These are phyloP conservation scores for Leishmania arabica DNA, from an alignment of 208 protist species.

Conservation along the genomic window DNA sequence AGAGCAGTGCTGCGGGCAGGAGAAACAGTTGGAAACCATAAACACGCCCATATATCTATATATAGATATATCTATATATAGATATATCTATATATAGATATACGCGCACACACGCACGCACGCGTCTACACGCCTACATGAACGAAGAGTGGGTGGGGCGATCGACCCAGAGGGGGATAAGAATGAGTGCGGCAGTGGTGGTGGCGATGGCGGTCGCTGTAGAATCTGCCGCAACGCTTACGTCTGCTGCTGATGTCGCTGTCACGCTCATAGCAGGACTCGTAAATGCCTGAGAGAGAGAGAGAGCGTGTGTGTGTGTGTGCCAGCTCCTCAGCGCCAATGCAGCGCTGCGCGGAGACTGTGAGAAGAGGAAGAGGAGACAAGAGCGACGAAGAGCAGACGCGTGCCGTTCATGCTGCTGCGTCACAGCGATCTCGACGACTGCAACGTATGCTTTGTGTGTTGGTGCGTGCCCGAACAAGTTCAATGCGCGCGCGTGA, in stretches of 20 bases:
- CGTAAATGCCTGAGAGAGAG: background rate
- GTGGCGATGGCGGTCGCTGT: background rate
- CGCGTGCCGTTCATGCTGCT: background rate
- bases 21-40: background rate
- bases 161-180: background rate
- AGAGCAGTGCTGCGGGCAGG: background rate
- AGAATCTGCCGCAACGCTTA: background rate
- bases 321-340: background rate
- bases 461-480: background rate
- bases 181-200: background rate
- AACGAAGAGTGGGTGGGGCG: background rate
- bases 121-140: background rate
- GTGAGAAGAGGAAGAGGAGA: background rate
- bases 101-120: background rate
- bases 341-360: background rate
- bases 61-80: background rate
- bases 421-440: background rate
- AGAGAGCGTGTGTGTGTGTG: background rate
- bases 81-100: background rate
- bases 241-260: background rate
- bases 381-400: background rate
- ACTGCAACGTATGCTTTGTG: background rate
- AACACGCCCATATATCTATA: background rate
- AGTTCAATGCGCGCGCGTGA: background rate
- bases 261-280: background rate